Percentiles rank a stretch among this genome's conserved stretches.
Evolutionary conservation across 1,139 yeast genomes (phyloP).

Genomic region (Magnusiomyces magnusii): DNA sequence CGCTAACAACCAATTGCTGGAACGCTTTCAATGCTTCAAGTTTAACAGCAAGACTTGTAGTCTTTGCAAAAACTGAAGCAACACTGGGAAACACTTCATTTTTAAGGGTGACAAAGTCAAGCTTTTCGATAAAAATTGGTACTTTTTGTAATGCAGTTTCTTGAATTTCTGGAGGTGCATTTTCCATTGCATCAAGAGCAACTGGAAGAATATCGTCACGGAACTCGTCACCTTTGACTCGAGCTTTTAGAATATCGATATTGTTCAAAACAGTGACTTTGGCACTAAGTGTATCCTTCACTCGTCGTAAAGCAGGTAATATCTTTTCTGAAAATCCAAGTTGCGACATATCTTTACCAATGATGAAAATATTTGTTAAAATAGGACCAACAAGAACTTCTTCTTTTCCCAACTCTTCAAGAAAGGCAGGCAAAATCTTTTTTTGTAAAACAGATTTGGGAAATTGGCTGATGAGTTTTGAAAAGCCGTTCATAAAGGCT

Average conservation of each 20-base stretch:
- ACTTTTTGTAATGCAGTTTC: constrained; percentile 47
- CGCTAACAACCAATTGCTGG: constrained; percentile 49
- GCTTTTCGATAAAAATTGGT: constrained; percentile 39
- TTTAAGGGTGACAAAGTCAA: constrained; percentile 69
- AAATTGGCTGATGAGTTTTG: constrained; percentile 53
- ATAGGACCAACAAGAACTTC: constrained; percentile 47
- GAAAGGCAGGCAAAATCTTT: constrained; percentile 66
- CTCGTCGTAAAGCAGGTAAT: constrained; percentile 41
- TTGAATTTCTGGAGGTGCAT: constrained; percentile 43
- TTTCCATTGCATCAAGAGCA: constrained; percentile 27
- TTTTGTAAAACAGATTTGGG: constrained; percentile 62
- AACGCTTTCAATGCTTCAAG: constrained; percentile 61
- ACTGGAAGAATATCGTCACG: constrained; percentile 35
- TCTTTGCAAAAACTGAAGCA: constrained; percentile 67
- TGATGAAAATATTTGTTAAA: constrained; percentile 47
- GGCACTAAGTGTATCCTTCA: constrained; percentile 43
- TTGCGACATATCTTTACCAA: constrained; percentile 63
- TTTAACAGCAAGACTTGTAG: constrained; percentile 75
- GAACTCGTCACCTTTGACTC: constrained; percentile 42
- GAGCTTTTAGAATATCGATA: constrained; percentile 44
- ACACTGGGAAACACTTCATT: constrained; percentile 65
- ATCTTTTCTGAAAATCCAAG: constrained; percentile 71
- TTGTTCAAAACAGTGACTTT: constrained; percentile 51
- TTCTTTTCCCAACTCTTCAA: constrained; percentile 42
- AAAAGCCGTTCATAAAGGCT: constrained; percentile 60